Conservation (phyloP, 768 basidiomycete species). For the Boletellus sp. region DNA sequence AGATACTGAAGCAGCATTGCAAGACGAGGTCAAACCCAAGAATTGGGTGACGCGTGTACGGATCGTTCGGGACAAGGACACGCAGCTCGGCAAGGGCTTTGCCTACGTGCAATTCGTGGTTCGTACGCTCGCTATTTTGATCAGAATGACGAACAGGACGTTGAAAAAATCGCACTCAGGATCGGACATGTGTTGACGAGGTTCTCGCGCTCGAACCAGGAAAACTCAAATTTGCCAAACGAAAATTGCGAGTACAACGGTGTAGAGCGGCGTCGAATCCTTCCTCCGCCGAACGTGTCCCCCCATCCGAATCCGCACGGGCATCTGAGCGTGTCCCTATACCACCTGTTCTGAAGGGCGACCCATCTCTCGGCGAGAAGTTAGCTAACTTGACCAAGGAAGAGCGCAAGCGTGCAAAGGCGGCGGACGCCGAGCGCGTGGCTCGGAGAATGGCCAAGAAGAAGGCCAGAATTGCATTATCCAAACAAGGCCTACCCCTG, state of each 20-base stretch:
- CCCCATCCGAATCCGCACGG: conserved; percentile 2
- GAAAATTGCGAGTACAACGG: conserved; percentile 84
- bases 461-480: conserved; percentile 59
- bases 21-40: conserved; percentile 34
- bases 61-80: conserved; percentile 84
- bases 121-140: neutral
- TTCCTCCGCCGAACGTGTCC: conserved; percentile 15
- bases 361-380: conserved; percentile 76
- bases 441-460: conserved; percentile 89
- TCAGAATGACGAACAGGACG: neutral
- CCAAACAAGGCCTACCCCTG: conserved; percentile 35
- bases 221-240: conserved; percentile 89
- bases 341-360: conserved; percentile 58
- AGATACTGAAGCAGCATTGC: conserved; percentile 22
- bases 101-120: conserved; percentile 89
- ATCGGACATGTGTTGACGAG: conserved; percentile 90
- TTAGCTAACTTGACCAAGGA: conserved; percentile 78
- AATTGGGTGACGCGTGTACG: conserved; percentile 83
- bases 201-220: conserved; percentile 72
- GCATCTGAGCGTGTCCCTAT: conserved; percentile 7
- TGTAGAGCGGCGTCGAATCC: conserved; percentile 71
- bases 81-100: conserved; percentile 93
- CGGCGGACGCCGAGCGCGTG: conserved; percentile 72
- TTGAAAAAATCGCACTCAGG: conserved; percentile 43
- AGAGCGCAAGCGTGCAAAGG: conserved; percentile 80